Base-by-base conservation (phyloP, 306 rosid genomes). In the Prunus mume region DNA sequence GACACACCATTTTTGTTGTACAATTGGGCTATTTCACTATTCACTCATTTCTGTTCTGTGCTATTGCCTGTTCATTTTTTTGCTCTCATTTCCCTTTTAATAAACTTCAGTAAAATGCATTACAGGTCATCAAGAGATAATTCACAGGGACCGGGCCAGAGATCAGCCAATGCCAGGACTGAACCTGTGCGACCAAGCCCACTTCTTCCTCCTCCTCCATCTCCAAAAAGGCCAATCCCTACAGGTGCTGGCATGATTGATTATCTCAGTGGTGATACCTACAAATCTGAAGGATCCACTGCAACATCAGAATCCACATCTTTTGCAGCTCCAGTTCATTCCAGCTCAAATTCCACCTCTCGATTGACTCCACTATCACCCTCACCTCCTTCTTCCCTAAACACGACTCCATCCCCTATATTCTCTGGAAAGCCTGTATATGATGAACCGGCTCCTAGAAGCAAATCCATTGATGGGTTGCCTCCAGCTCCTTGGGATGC, bases 191-290 rank as follows among this genome's bases (percentile, higher is more conserved):
- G 80, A 68, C 25, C 69, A 56, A 89, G 80, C 68, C 82, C 91
- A 71, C 68, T 90, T 77, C 82, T 93, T 84, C 94, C 97, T 60
- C 96, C 98, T 61, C 99, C 96, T 25, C 98, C 98, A 3, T 74
- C 98, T 34, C 79, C 97, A 25, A 87, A 76, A 84, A 89, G 71
- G 83, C 97, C 97, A 9, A 86, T 85, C 72, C 72, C 79, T 76
- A 72, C 86, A 47, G 90, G 87, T 69, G 65, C 91, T 34, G 83
- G 91, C 66, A 47, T 76, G 84, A 77, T 96, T 41, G 99, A 96
- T 85, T 96, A 89, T 84, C 93, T 96, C 69, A 96, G 99, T 54
- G 99, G 99, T 2, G 98, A 92, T 73, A 52, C 82, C 72, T 92
- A 92, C 80, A 96, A 91, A 86, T 78, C 91, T 54, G 90, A 75